Evolutionary conservation across 2,329 filamentous ascomycete genomes (phyloP).

Genomic region (Trichoderma sp.): DNA sequence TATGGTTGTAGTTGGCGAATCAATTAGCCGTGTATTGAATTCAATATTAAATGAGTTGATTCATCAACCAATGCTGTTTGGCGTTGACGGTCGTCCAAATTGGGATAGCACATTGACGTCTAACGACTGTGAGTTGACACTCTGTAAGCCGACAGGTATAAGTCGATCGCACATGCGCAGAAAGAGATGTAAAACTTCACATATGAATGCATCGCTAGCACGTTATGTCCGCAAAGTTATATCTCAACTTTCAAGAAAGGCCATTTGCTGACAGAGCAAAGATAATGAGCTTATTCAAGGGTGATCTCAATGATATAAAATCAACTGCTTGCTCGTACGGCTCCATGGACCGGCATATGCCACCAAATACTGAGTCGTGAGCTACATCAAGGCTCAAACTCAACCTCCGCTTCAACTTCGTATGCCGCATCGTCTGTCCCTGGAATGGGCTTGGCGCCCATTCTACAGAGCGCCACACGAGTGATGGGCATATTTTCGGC

Average conservation of each 20-base stretch:
- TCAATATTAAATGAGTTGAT: background rate
- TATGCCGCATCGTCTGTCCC: conserved; percentile 56
- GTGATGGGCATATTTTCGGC: conserved; percentile 67
- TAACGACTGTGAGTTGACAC: background rate
- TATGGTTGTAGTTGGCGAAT: background rate
- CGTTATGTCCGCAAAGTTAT: no score
- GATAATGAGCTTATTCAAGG: background rate
- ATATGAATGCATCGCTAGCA: no score
- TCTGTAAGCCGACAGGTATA: background rate
- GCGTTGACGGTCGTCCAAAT: background rate
- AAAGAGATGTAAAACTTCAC: background rate
- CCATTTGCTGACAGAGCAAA: background rate
- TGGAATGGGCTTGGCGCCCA: conserved; percentile 74
- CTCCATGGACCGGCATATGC: background rate
- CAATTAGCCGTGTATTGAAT: background rate
- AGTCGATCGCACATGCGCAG: background rate
- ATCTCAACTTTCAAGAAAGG: background rate
- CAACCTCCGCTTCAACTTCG: conserved; percentile 54
- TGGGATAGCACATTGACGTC: background rate
- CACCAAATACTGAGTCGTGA: background rate
- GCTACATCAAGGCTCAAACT: conserved; percentile 32
- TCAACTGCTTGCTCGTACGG: background rate
- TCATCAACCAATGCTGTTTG: background rate
- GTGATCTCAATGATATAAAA: background rate
- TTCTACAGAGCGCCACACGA: conserved; percentile 75